Conservation (phyloP, 176 grass and related monocot species). For the Lolium rigidum region DNA sequence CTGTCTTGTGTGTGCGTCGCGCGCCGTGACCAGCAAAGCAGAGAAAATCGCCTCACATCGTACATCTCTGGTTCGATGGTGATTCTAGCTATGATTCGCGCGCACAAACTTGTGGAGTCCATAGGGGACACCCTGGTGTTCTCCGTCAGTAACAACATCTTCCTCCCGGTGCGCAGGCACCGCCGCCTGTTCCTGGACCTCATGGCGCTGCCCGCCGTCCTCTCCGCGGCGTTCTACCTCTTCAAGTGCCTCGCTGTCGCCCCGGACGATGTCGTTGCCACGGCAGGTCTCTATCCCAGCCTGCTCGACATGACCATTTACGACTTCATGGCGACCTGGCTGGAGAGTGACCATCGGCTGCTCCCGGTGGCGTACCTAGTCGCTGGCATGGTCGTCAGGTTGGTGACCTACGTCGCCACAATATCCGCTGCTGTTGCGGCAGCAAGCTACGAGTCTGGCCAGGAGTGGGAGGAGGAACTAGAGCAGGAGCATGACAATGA, state of each 20-base stretch:
- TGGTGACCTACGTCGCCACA: too few relatives aligned
- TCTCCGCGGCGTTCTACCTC: neutral
- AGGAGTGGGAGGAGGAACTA: neutral
- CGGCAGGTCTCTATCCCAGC: neutral
- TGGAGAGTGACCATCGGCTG: neutral
- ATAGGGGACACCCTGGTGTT: too few relatives aligned
- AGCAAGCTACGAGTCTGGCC: neutral
- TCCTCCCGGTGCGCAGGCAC: neutral
- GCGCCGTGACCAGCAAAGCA: too few relatives aligned
- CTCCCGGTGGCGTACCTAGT: neutral
- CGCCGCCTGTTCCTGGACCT: constrained; percentile 16
- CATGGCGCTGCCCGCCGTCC: neutral
- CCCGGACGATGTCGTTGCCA: neutral
- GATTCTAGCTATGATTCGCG: too few relatives aligned
- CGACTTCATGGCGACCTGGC: neutral
- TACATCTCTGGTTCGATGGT: too few relatives aligned
- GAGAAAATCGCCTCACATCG: too few relatives aligned
- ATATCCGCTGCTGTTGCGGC: neutral
- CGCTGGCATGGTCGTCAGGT: neutral
- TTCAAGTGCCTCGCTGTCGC: neutral
- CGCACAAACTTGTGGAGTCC: too few relatives aligned
- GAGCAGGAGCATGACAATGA: too few relatives aligned
- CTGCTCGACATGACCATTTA: neutral
- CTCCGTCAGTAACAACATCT: neutral
- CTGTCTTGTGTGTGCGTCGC: too few relatives aligned